Conservation (phyloP, 2,329 filamentous ascomycete genomes). For the Pseudogymnoascus sp. region DNA sequence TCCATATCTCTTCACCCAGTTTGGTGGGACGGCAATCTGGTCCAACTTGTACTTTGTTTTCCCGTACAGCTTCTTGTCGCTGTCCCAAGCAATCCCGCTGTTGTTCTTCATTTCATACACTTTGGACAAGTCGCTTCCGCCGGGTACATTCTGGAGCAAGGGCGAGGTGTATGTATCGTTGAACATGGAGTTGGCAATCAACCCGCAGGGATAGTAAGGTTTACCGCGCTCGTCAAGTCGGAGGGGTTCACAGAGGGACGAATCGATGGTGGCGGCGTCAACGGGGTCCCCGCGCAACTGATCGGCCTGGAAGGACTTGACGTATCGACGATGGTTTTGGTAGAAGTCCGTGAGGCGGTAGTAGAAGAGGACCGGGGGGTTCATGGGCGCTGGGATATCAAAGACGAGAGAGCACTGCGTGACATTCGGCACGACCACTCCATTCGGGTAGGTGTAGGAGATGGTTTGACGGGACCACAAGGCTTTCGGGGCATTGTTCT, state of each 20-base stretch:
- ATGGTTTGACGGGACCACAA: slow-evolving; percentile 26
- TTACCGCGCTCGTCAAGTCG: slow-evolving; percentile 46
- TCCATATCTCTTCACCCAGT: slow-evolving; percentile 70
- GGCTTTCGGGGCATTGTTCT: slow-evolving; percentile 18
- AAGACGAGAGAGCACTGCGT: slow-evolving; percentile 67
- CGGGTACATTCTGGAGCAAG: slow-evolving; percentile 47
- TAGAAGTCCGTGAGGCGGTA: slow-evolving; percentile 97
- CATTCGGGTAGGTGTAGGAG: slow-evolving; percentile 34
- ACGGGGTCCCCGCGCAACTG: slow-evolving; percentile 72
- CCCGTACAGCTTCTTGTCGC: slow-evolving; percentile 74
- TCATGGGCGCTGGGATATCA: slow-evolving; percentile 69
- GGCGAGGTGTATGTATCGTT: slow-evolving; percentile 81
- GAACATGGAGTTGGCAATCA: slow-evolving; percentile 95
- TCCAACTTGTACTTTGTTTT: slow-evolving; percentile 55
- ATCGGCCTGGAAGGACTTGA: slow-evolving; percentile 75
- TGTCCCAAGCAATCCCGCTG: slow-evolving; percentile 73
- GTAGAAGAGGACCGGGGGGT: slow-evolving; percentile 81
- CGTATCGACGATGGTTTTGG: slow-evolving; percentile 96
- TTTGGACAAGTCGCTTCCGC: slow-evolving; percentile 34
- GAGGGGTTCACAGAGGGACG: slow-evolving; percentile 70
- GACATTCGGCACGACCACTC: slow-evolving; percentile 32
- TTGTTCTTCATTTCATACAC: slow-evolving; percentile 68
- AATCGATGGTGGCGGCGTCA: slow-evolving; percentile 51
- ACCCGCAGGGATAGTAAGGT: slow-evolving; percentile 86
- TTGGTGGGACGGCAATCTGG: slow-evolving; percentile 73